Evolutionary conservation across 352 stramenopile genomes (phyloP), one percentile per base, ranked within the genome.

Genomic region (Phytophthora tubulina): DNA sequence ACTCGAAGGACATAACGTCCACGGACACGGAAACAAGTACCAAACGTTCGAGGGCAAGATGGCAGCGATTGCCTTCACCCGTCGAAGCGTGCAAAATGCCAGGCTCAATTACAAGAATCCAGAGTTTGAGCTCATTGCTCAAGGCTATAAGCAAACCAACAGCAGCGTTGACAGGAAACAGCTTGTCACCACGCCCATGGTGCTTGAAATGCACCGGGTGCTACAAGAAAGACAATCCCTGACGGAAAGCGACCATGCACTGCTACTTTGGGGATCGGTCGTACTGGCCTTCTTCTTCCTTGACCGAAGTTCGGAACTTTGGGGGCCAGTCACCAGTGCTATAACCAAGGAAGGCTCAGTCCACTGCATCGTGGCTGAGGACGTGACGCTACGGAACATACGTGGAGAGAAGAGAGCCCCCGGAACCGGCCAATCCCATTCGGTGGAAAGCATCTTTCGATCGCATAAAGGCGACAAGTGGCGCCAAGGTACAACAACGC

Each of bases 131-230:
- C 46, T 58, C 59, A 46, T 76, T 55, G 54, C 63, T 76, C 57
- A 72, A 27, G 72, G 72, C 0, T 79, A 71, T 59, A 73, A 76
- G 57, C 48, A 59, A 46, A 66, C 62, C 52, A 69, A 73, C 57
- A 74, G 67, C 51, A 39, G 74, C 1, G 63, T 76, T 13, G 67
- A 74, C 46, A 13, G 62, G 50, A 76, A 80, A 39, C 63, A 80
- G 36, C 63, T 63, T 67, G 67, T 72, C 57, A 80, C 63, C 71
- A 62, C 54, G 53, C 42, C 63, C 32, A 76, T 76, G 58, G 14
- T 80, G 63, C 49, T 14, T 30, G 31, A 69, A 33, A 73, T 74
- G 67, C 45, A 56, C 7, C 13, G 44, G 3, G 8, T 3, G 3
- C 7, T 70, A 1, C 21, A 66, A 3, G 3, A 10, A 3, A 3